These are phyloP conservation scores for Urostyla sp. DNA, from an alignment of 73 alveolate genomes.

Conservation along the genomic window DNA sequence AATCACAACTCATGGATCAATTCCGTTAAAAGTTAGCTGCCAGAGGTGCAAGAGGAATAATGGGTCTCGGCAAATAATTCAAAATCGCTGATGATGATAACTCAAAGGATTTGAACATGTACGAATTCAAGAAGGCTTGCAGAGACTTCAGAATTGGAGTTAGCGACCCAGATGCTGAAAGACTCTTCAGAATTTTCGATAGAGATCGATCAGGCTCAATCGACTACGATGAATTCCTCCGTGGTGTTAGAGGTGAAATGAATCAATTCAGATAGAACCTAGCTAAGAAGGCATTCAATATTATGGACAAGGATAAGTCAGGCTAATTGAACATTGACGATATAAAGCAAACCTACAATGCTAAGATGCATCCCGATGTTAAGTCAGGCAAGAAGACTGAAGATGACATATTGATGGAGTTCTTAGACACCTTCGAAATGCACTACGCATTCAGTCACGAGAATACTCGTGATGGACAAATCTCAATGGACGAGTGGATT, in stretches of 20 bases:
- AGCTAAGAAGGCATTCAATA: slow-evolving; percentile 77
- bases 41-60: slow-evolving; percentile 85
- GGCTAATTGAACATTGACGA: slow-evolving; percentile 82
- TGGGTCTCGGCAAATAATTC: slow-evolving; percentile 78
- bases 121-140: slow-evolving; percentile 72
- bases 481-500: slow-evolving; percentile 79
- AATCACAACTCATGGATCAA: slow-evolving; percentile 51
- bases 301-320: slow-evolving; percentile 73
- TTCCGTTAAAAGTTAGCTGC: slow-evolving; percentile 68
- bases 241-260: slow-evolving; percentile 84
- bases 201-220: slow-evolving; percentile 82
- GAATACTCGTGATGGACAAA: slow-evolving; percentile 69
- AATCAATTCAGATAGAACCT: slow-evolving; percentile 76
- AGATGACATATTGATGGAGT: slow-evolving; percentile 85
- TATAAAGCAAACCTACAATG: slow-evolving; percentile 78
- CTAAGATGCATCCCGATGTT: slow-evolving; percentile 87
- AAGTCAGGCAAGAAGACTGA: slow-evolving; percentile 81
- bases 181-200: slow-evolving; percentile 78
- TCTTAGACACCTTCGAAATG: slow-evolving; percentile 89
- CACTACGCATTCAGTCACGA: slow-evolving; percentile 76
- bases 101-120: slow-evolving; percentile 57
- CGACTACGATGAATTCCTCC: slow-evolving; percentile 84
- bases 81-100: slow-evolving; percentile 77
- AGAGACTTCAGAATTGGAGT: slow-evolving; percentile 77
- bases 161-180: slow-evolving; percentile 50